These are phyloP conservation scores for Debaryomyces prosopidis DNA, from an alignment of 805 yeast species.

Conservation along the genomic window DNA sequence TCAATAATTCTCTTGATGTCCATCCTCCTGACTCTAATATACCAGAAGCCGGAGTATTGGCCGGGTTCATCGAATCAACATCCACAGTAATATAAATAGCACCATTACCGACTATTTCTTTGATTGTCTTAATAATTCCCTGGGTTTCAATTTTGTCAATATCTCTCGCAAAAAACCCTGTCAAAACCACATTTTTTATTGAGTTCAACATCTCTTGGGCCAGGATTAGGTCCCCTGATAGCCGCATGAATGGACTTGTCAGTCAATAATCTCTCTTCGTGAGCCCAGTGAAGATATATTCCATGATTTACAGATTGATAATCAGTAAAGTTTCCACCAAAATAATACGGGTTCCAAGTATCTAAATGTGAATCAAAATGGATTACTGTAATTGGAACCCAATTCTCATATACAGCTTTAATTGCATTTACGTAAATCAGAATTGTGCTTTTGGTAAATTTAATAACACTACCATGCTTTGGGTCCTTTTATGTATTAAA, in stretches of 20 bases:
- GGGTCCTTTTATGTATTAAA: background rate
- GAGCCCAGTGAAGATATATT: constrained; percentile 13
- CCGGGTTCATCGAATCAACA: constrained; percentile 29
- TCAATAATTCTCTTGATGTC: constrained; percentile 24
- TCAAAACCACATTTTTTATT: constrained; percentile 12
- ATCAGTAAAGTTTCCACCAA: constrained; percentile 11
- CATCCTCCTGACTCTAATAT: constrained; percentile 30
- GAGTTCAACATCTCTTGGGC: constrained; percentile 9
- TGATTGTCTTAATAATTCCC: constrained; percentile 10
- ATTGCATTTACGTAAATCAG: background rate
- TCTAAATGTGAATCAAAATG: constrained; percentile 13
- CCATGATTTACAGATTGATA: constrained; percentile 13
- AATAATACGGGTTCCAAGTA: constrained; percentile 11
- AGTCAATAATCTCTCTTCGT: constrained; percentile 4
- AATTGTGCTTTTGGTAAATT: background rate
- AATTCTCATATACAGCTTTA: constrained; percentile 12
- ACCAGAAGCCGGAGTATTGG: constrained; percentile 29
- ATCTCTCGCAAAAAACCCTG: constrained; percentile 9
- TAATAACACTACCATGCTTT: constrained; percentile 1
- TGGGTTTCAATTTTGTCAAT: constrained; percentile 10
- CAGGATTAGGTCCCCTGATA: constrained; percentile 10
- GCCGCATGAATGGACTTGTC: constrained; percentile 11
- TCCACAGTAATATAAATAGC: constrained; percentile 24
- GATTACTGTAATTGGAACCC: constrained; percentile 11
- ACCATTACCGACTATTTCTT: constrained; percentile 8